A percentile compares a stretch with the other conserved stretches of the same genome.
Evolutionary conservation across 805 yeast genomes (phyloP).

Genomic region (Wickerhamomyces ciferrii): DNA sequence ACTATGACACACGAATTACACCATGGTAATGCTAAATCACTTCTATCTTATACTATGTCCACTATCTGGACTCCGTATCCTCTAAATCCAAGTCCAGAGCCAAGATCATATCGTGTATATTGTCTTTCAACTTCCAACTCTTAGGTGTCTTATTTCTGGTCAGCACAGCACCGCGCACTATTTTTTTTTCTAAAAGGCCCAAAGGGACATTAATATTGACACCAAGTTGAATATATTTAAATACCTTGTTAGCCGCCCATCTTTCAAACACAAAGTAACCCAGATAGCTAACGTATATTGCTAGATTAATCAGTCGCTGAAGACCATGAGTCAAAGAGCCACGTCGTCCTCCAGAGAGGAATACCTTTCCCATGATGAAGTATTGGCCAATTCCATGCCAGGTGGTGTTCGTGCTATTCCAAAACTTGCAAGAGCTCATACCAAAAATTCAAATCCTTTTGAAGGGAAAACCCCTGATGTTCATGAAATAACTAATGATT

Average conservation of each 20-base stretch:
- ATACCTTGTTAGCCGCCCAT: background rate
- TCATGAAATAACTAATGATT: background rate
- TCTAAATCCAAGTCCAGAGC: too few relatives aligned
- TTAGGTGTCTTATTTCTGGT: too few relatives aligned
- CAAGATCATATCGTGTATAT: too few relatives aligned
- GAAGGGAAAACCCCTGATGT: background rate
- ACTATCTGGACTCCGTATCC: too few relatives aligned
- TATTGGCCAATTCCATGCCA: conserved; percentile 11
- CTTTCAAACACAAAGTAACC: too few relatives aligned
- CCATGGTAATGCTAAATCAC: too few relatives aligned
- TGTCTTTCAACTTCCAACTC: too few relatives aligned
- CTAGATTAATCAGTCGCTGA: background rate
- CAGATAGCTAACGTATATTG: too few relatives aligned
- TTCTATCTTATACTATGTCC: too few relatives aligned
- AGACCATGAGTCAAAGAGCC: background rate
- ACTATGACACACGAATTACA: too few relatives aligned
- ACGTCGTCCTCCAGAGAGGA: background rate
- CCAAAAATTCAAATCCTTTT: background rate
- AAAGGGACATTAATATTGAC: background rate
- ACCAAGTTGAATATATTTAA: background rate
- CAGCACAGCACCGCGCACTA: too few relatives aligned
- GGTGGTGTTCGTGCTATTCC: conserved; percentile 8
- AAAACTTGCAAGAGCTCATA: background rate
- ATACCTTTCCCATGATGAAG: conserved; percentile 11
- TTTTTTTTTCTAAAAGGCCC: too few relatives aligned